phyloP scores from a whole-genome alignment of 116 monocot genomes.

The Phalaenopsis hybrid region DNA sequence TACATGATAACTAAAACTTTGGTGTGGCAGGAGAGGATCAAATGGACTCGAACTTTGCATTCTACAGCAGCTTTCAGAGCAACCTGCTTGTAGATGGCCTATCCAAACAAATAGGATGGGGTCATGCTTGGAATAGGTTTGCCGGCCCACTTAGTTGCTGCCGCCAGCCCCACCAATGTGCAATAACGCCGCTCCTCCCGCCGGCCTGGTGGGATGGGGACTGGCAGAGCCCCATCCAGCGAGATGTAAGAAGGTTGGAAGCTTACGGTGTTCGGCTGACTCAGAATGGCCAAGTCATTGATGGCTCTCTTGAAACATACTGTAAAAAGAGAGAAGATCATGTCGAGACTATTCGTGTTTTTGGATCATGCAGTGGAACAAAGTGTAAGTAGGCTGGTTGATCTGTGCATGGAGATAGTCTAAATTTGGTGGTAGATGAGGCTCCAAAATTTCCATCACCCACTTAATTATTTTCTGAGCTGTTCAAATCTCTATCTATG shows the following conservation, averaged over 20 bases:
- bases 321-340: constrained; percentile 55
- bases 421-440: too few species aligned
- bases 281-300: constrained; percentile 38
- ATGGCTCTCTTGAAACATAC: constrained; percentile 34
- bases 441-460: too few species aligned
- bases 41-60: constrained; percentile 33
- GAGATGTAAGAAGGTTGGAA: constrained; percentile 46
- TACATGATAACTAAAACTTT: background rate
- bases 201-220: constrained; percentile 86
- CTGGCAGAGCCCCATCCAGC: constrained; percentile 81
- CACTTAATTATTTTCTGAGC: too few species aligned
- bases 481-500: too few species aligned
- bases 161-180: constrained; percentile 69
- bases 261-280: constrained; percentile 60
- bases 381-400: too few species aligned
- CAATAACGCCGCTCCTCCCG: constrained; percentile 71
- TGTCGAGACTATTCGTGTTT: constrained; percentile 41
- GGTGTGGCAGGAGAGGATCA: constrained; percentile 32
- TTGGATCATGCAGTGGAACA: constrained; percentile 16
- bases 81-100: constrained; percentile 51
- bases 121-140: constrained; percentile 87
- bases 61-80: constrained; percentile 87
- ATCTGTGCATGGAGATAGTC: too few species aligned
- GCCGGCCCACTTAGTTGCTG: constrained; percentile 76
- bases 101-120: constrained; percentile 11